These are phyloP conservation scores for Botrytis fragariae DNA, from an alignment of 2,329 filamentous ascomycete species.

Conservation along the genomic window DNA sequence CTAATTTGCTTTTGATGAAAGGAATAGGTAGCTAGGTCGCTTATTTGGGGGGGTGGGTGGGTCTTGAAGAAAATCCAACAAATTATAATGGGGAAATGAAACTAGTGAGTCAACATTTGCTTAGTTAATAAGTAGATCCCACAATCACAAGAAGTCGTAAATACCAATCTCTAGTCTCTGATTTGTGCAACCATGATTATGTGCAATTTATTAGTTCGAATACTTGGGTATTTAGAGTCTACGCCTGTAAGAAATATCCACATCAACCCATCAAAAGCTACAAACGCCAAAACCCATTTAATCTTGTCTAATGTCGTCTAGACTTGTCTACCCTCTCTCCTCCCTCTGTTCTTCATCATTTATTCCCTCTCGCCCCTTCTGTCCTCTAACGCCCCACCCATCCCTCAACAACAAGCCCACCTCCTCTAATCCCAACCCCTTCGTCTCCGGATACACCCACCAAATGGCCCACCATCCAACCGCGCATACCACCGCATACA, in stretches of 20 bases:
- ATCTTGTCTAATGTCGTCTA: not conserved
- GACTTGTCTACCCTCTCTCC: not conserved
- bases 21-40: not conserved
- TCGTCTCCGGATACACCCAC: constrained; percentile 82
- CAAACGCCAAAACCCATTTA: not conserved
- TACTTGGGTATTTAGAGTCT: not conserved
- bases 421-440: constrained; percentile 77
- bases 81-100: not conserved
- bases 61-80: not conserved
- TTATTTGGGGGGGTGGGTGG: not conserved
- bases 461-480: constrained; percentile 67
- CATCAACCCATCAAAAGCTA: not conserved
- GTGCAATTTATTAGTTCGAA: too few relatives aligned
- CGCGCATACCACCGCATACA: constrained; percentile 73
- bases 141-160: not conserved
- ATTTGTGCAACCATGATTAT: not conserved
- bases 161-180: not conserved
- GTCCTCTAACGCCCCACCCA: constrained; percentile 66
- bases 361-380: constrained; percentile 41
- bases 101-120: not conserved
- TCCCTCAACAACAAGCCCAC: constrained; percentile 67
- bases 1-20: not conserved
- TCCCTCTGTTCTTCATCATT: not conserved
- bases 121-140: not conserved
- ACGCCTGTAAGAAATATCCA: not conserved